Evolutionary conservation across 192 early-diverging fungal species (phyloP), one percentile per base, ranked within the genome.

Genomic region (Funneliformis geosporum): DNA sequence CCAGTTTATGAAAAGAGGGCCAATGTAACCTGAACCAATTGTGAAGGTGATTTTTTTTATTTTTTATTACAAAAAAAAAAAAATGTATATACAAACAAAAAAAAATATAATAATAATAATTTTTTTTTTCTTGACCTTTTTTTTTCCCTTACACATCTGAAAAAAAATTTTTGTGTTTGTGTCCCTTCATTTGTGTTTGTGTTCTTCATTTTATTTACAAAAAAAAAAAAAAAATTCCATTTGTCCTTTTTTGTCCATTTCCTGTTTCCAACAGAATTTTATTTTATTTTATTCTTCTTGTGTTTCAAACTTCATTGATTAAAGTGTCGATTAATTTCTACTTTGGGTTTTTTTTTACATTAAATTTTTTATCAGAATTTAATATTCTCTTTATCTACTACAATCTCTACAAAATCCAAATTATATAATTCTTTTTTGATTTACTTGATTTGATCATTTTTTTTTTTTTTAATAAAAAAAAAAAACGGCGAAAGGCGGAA

Each of bases 161-260:
- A 62, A 25, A 67, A 16, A 14, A 42, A 69, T 69, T 40, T 40
- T 33, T 33, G n/a, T n/a, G n/a, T n/a, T n/a, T n/a, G n/a, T n/a
- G n/a, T n/a, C n/a, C n/a, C n/a, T n/a, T n/a, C n/a, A n/a, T 33
- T 33, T 33, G 33, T 33, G 33, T 33, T 33, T 2, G 33, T 33
- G 33, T 33, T 2, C 33, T 33, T 33, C 33, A 33, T 33, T 33
- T 33, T n/a, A n/a, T 33, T 33, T 33, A 33, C 33, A 67, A 38
- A 66, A 67, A 16, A 67, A 16, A 23, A 69, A 33, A 69, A 69
- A 69, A 69, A 69, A 69, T 43, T 42, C 42, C 67, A 69, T 69
- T 69, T 69, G 67, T n/a, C 67, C 67, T 69, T 69, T 40, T 69
- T 21, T 8, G 67, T 38, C 39, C 8, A 69, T n/a, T 40, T 69